Base-by-base conservation (phyloP, 2,329 filamentous ascomycete genomes). In the Emergomyces orientalis region DNA sequence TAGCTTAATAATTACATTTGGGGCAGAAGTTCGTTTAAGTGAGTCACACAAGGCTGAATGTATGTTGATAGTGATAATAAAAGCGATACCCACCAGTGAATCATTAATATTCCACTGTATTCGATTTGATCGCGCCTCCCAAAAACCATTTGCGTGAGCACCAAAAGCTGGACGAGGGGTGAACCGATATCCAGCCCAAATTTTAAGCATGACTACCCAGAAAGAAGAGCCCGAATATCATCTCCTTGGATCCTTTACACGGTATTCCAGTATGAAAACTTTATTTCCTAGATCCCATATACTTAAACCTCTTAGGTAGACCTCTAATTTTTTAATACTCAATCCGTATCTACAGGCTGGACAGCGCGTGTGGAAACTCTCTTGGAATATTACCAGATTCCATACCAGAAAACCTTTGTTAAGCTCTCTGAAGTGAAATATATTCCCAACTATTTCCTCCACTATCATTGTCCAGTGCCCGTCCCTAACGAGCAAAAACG, bases 351-450 rank as follows among this genome's bases (percentile, higher is more conserved):
- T 37, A 51, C 25, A 75, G 73, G 73, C 62, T 75, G 73, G 73
- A 74, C 73, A 22, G 65, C 68, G 2, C 72, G 73, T 25, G 71
- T 74, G 5, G 71, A 72, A 45, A 67, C 69, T 3, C 67, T 75
- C 9, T 62, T 75, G 43, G 71, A 75, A 59, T 75, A 74, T 64
- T 75, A 74, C 62, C 61, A 70, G 17, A 74, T 75, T 30, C 69
- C 69, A 4, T 67, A 74, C 61, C 69, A 68, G 0, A 57, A 61
- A 14, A 63, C 70, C 55, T 66, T 70, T 34, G 43, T 71, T 2
- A 67, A 66, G 6, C 60, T 74, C 1, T 59, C 67, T n/a, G 69
- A 73, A 55, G 72, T 73, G 67, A 19, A 32, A 37, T 5, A 34
- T 5, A 25, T 17, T 17, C 30, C 27, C 43, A 43, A 19, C 41